These are phyloP conservation scores for Rhodotorula graminis DNA, from an alignment of 768 basidiomycete genomes.

Conservation along the genomic window DNA sequence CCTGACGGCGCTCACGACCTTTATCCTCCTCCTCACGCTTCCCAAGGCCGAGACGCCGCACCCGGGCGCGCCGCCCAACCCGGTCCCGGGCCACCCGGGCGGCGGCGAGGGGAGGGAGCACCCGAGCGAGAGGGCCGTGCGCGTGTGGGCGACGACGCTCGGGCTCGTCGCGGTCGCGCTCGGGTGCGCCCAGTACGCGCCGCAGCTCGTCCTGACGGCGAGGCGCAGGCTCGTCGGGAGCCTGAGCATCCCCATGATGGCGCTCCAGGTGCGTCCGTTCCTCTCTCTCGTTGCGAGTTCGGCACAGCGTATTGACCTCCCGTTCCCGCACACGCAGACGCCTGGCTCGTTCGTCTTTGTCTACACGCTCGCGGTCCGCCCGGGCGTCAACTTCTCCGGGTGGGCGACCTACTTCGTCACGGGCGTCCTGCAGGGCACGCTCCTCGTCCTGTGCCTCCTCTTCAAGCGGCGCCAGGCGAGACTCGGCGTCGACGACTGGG, in stretches of 20 bases:
- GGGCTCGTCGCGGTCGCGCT: constrained; percentile 74
- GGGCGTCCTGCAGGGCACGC: constrained; percentile 72
- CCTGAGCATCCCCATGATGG: constrained; percentile 91
- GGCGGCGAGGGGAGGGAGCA: constrained; percentile 29
- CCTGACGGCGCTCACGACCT: constrained; percentile 59
- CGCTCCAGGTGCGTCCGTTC: constrained; percentile 67
- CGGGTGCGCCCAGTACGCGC: constrained; percentile 78
- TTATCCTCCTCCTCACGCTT: constrained; percentile 53
- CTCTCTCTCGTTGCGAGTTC: no score
- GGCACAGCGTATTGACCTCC: no score
- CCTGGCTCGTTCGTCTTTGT: constrained; percentile 44
- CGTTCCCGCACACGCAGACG: constrained; percentile 5
- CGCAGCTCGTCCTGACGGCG: constrained; percentile 72
- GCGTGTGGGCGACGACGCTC: constrained; percentile 76
- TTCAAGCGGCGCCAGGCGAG: constrained; percentile 76
- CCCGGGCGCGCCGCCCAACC: constrained; percentile 8
- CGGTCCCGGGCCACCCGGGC: constrained; percentile 42
- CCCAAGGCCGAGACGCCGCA: constrained; percentile 35
- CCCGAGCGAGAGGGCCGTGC: constrained; percentile 49
- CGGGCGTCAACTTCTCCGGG: constrained; percentile 48
- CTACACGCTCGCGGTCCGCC: constrained; percentile 45
- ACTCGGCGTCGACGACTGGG: constrained; percentile 84
- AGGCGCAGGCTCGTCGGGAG: constrained; percentile 73
- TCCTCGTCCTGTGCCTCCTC: constrained; percentile 75
- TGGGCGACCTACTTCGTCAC: constrained; percentile 51